These are phyloP conservation scores for Pseudocercospora macadamiae DNA, from an alignment of 2,329 filamentous ascomycete genomes.

Conservation along the genomic window DNA sequence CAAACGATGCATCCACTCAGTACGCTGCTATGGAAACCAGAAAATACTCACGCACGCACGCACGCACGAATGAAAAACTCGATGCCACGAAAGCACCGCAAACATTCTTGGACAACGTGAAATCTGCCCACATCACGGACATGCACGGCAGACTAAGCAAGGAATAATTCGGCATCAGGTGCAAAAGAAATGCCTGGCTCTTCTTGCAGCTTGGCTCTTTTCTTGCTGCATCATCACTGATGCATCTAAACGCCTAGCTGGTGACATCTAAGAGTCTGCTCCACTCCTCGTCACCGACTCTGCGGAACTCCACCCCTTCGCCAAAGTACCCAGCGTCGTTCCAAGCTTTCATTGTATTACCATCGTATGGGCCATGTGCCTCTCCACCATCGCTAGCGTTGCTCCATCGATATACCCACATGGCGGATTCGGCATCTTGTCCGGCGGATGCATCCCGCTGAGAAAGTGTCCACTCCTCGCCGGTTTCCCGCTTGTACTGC, in stretches of 20 bases:
- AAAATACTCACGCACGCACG: background rate
- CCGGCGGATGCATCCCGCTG: constrained; percentile 30
- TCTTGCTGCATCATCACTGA: no score
- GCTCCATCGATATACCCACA: constrained; percentile 91
- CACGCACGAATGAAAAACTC: no score
- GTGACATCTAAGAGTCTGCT: constrained; percentile 44
- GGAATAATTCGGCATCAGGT: background rate
- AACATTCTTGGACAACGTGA: background rate
- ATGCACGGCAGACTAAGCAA: background rate
- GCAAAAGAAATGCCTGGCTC: background rate
- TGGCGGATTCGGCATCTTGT: constrained; percentile 1
- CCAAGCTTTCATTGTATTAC: constrained; percentile 85
- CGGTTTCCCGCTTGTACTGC: constrained; percentile 81
- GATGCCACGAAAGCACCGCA: background rate
- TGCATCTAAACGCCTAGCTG: constrained; percentile 10
- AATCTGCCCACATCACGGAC: background rate
- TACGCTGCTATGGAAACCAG: background rate
- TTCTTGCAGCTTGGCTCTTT: background rate
- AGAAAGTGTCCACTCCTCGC: constrained; percentile 74
- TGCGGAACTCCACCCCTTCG: constrained; percentile 70
- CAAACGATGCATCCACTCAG: constrained; percentile 1
- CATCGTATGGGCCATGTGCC: constrained; percentile 86
- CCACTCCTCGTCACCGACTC: constrained; percentile 48
- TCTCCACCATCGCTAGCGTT: constrained; percentile 80
- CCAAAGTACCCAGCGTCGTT: constrained; percentile 89